Evolutionary conservation across 768 basidiomycete genomes (phyloP).

Genomic region (Termitomyces sp.): DNA sequence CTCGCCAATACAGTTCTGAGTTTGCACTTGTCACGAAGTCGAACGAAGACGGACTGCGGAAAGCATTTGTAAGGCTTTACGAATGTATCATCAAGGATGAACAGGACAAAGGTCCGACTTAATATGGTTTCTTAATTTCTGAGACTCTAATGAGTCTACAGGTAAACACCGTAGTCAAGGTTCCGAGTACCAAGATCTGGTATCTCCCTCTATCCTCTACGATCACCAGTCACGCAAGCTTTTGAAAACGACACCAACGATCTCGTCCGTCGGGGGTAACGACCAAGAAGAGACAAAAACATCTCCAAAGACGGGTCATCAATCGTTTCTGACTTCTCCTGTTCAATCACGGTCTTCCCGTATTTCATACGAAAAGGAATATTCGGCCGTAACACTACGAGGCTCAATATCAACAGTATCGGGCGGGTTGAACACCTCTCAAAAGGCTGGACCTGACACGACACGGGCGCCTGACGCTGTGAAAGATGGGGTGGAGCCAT

Average conservation of each 20-base stretch:
- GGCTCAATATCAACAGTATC: background rate
- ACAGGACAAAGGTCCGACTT: constrained; percentile 42
- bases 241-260: constrained; percentile 51
- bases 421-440: background rate
- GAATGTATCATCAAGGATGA: constrained; percentile 58
- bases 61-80: constrained; percentile 72
- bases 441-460: background rate
- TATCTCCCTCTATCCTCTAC: constrained; percentile 59
- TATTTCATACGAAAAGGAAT: constrained; percentile 40
- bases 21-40: constrained; percentile 69
- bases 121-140: background rate
- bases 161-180: constrained; percentile 18
- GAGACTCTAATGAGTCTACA: constrained; percentile 15
- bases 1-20: constrained; percentile 68
- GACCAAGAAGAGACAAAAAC: constrained; percentile 20
- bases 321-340: constrained; percentile 42
- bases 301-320: constrained; percentile 25
- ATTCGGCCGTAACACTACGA: constrained; percentile 21
- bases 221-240: constrained; percentile 56
- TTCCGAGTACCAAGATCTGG: constrained; percentile 61
- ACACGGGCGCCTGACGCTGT: background rate
- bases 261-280: constrained; percentile 34
- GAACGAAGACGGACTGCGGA: constrained; percentile 64
- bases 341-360: constrained; percentile 55
- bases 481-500: constrained; percentile 16